Conservation (phyloP, 495 filamentous ascomycete species). For the Trichoderma asperelloides region DNA sequence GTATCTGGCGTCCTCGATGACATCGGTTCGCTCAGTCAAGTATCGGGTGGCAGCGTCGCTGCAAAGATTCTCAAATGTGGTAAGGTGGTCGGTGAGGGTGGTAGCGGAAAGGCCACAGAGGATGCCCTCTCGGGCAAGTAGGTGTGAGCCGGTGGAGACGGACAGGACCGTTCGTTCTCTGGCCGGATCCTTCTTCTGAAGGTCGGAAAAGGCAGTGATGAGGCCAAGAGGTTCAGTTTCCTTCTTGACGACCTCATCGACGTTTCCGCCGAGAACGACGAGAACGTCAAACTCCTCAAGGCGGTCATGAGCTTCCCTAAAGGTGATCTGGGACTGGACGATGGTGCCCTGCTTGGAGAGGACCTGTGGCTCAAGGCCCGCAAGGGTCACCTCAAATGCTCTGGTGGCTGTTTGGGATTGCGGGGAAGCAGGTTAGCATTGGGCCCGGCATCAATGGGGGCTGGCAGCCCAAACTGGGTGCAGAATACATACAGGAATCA, state of each 20-base stretch:
- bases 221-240: constrained; percentile 52
- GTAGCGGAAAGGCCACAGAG: constrained; percentile 65
- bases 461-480: neutral
- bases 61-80: constrained; percentile 59
- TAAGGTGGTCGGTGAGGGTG: constrained; percentile 55
- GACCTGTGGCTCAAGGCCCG: constrained; percentile 44
- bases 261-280: constrained; percentile 55
- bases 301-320: constrained; percentile 53
- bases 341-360: constrained; percentile 65
- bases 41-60: constrained; percentile 51
- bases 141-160: constrained; percentile 64
- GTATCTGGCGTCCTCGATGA: constrained; percentile 66
- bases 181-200: constrained; percentile 57
- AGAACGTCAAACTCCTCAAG: constrained; percentile 64
- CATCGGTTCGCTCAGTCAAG: constrained; percentile 54
- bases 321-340: constrained; percentile 61
- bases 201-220: constrained; percentile 56
- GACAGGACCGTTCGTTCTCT: constrained; percentile 67
- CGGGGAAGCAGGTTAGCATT: constrained; percentile 11
- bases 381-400: constrained; percentile 62
- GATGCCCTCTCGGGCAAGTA: constrained; percentile 64
- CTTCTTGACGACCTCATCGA: constrained; percentile 43
- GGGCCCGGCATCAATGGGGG: constrained; percentile 12
- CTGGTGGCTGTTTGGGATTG: constrained; percentile 33
- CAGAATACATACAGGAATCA: constrained; percentile 45